Evolutionary conservation across 352 stramenopile species (phyloP).

Genomic region (Phytophthora cryptogea): DNA sequence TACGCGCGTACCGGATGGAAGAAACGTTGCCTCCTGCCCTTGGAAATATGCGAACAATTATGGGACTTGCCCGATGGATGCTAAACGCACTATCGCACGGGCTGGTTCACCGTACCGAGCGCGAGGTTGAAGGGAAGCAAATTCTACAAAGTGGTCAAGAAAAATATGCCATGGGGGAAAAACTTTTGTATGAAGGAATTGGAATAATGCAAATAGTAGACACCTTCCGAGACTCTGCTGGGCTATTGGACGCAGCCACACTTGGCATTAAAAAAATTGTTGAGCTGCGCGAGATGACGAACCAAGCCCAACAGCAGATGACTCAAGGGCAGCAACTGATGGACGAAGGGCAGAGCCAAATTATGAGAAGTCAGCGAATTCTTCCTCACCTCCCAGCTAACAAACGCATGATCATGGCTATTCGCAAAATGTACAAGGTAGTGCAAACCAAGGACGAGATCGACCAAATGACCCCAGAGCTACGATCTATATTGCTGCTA

Average conservation of each 20-base stretch:
- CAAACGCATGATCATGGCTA: conserved; percentile 57
- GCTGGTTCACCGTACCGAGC: conserved; percentile 59
- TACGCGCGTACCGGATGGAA: conserved; percentile 49
- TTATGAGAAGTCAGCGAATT: conserved; percentile 45
- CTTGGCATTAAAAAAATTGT: conserved; percentile 63
- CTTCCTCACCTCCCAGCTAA: conserved; percentile 62
- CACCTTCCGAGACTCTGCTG: conserved; percentile 47
- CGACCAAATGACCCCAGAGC: conserved; percentile 60
- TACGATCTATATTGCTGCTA: conserved; percentile 44
- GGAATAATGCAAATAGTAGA: conserved; percentile 45
- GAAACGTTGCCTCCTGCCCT: conserved; percentile 30
- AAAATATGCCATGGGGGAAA: conserved; percentile 55
- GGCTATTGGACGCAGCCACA: conserved; percentile 56
- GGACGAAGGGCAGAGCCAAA: conserved; percentile 47
- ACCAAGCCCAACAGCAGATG: conserved; percentile 48
- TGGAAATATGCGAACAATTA: conserved; percentile 52
- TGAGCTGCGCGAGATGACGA: conserved; percentile 56
- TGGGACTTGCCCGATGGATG: conserved; percentile 68
- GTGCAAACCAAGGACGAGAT: conserved; percentile 78
- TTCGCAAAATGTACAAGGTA: conserved; percentile 60
- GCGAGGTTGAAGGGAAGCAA: conserved; percentile 67
- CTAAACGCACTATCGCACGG: conserved; percentile 72
- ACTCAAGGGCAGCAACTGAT: conserved; percentile 34
- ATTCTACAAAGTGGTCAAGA: conserved; percentile 68
- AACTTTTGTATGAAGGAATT: conserved; percentile 49